Evolutionary conservation across 495 filamentous ascomycete genomes (phyloP), one percentile per base, ranked within the genome.

Genomic region (Jackrogersella minutella): DNA sequence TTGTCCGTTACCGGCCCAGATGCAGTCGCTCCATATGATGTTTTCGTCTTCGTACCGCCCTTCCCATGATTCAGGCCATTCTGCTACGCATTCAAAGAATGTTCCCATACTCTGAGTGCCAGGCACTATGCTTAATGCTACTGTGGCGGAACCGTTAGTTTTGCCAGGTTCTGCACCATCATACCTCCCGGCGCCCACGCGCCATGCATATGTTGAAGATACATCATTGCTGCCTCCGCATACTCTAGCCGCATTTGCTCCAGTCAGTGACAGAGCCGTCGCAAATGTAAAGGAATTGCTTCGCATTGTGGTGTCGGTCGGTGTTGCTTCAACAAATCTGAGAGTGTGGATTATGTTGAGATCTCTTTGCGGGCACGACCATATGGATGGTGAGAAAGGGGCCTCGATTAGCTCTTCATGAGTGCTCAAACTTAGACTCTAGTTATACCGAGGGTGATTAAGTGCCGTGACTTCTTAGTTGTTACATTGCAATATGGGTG

Each of bases 11-110:
- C 76, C 78, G 5, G 75, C 77, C 71, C 72, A 78, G 62, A 80
- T 80, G 59, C 78, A 80, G 33, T 80, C 78, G 16, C 72, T 70
- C 78, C 78, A 80, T 28, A 80, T 72, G 46, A 76, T 69, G 28
- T 74, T 71, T 16, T 66, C 69, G 5, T 73, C 74, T 54, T 69
- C 56, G 26, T 74, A 76, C 68, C 69, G 75, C 4, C 78, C 78
- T 4, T 37, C 69, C 78, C 78, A 80, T 0, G 72, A 54, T 44
- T 76, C 74, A 0, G 74, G 75, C 78, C 78, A 80, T 40, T 78
- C 73, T 0, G 66, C 70, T 2, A 78, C 74, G 24, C 78, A 80
- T 51, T 80, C 78, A 44, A 77, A 80, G 28, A 78, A 69, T 1
- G 74, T 69, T 5, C 68, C 69, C 28, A 36, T 50, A 0, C 65